These are phyloP conservation scores for Onygenales sp. DNA, from an alignment of 2,329 filamentous ascomycete species.

Conservation along the genomic window DNA sequence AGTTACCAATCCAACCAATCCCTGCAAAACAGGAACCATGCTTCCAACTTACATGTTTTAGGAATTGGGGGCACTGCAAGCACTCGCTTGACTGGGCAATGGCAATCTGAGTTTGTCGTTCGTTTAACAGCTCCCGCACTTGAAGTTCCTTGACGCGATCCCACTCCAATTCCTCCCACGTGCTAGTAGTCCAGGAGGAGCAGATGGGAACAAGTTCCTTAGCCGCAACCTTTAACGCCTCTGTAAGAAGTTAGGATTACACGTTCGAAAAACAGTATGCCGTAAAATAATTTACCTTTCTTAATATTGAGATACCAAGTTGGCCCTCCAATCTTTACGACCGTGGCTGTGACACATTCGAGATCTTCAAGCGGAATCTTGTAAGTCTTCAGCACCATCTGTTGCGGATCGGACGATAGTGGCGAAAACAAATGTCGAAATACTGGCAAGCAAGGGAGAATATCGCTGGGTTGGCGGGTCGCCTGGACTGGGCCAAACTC, in stretches of 20 bases:
- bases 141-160: constrained; percentile 71
- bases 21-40: neutral
- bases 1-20: constrained; percentile 11
- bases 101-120: constrained; percentile 54
- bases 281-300: constrained; percentile 32
- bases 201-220: constrained; percentile 61
- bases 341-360: constrained; percentile 70
- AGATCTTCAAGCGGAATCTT: constrained; percentile 68
- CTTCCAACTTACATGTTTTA: constrained; percentile 67
- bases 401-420: constrained; percentile 55
- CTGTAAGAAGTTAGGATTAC: constrained; percentile 19
- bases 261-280: neutral
- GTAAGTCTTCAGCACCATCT: constrained; percentile 58
- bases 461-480: constrained; percentile 68
- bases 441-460: constrained; percentile 68
- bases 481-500: constrained; percentile 63
- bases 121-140: constrained; percentile 68
- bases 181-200: constrained; percentile 60
- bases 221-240: constrained; percentile 51
- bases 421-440: constrained; percentile 60
- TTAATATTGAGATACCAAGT: constrained; percentile 40
- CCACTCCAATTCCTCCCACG: constrained; percentile 81
- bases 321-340: constrained; percentile 43
- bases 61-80: constrained; percentile 63
- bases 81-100: constrained; percentile 57